Conservation (phyloP, 1,139 yeast genomes). For the Hansenula lynferdii region DNA sequence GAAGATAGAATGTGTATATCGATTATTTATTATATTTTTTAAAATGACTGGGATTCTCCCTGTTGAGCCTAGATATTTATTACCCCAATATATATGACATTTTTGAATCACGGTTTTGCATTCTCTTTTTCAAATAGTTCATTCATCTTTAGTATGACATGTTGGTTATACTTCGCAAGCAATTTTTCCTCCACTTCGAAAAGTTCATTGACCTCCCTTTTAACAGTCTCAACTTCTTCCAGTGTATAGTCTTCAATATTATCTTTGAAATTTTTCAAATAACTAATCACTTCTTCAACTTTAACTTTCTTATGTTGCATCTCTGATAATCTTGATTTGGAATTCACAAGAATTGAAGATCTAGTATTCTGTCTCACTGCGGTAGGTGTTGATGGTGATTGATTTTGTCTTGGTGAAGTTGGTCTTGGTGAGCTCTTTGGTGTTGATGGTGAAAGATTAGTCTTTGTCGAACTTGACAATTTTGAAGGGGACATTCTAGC, state of each 20-base stretch:
- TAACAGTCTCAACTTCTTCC: constrained; percentile 15
- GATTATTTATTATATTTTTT: no score
- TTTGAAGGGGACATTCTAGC: constrained; percentile 21
- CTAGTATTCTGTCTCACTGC: constrained; percentile 3
- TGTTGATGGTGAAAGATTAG: constrained; percentile 17
- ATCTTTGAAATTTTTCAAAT: constrained; percentile 14
- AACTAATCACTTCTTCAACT: constrained; percentile 11
- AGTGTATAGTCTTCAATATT: constrained; percentile 14
- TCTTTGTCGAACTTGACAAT: constrained; percentile 11
- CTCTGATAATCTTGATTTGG: constrained; percentile 2
- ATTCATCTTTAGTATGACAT: constrained; percentile 11
- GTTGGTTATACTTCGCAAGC: constrained; percentile 11
- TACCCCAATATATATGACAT: no score
- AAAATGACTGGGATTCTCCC: no score
- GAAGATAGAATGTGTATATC: constrained; percentile 11
- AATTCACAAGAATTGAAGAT: neutral
- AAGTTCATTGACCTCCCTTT: constrained; percentile 14
- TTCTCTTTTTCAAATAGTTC: neutral
- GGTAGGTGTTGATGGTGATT: constrained; percentile 2
- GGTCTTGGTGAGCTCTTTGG: constrained; percentile 5
- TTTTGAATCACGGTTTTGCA: neutral
- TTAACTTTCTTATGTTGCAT: constrained; percentile 8
- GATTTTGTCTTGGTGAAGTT: constrained; percentile 5
- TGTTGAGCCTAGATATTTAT: no score
- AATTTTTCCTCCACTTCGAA: constrained; percentile 18